A percentile compares a stretch with the other conserved stretches of the same genome.
phyloP scores from a whole-genome alignment of 768 basidiomycete species.

The Trametes cingulata region DNA sequence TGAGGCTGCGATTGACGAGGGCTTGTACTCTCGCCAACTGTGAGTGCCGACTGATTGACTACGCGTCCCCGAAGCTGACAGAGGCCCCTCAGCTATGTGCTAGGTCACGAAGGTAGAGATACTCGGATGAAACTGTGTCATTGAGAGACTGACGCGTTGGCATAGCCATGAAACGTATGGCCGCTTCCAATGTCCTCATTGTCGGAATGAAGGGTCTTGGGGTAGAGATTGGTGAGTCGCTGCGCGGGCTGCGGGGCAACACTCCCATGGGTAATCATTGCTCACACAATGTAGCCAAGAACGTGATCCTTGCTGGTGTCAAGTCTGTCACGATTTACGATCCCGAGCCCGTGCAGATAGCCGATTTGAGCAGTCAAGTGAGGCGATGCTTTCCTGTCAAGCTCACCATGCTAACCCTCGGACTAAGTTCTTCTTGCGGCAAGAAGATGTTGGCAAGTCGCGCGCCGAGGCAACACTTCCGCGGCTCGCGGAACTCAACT shows the following conservation, averaged over 20 bases:
- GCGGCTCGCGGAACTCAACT: constrained; percentile 91
- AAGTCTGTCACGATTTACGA: constrained; percentile 97
- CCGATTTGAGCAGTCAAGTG: constrained; percentile 92
- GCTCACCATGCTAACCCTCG: not conserved
- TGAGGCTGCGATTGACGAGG: constrained; percentile 88
- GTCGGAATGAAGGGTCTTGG: constrained; percentile 92
- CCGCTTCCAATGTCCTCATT: constrained; percentile 90
- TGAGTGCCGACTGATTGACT: constrained; percentile 43
- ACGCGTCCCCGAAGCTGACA: constrained; percentile 9
- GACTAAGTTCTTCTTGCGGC: constrained; percentile 89
- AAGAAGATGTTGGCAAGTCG: constrained; percentile 84
- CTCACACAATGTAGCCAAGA: constrained; percentile 68
- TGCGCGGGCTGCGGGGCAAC: not conserved
- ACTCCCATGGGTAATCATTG: constrained; percentile 1
- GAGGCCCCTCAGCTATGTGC: constrained; percentile 68
- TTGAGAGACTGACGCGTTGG: constrained; percentile 21
- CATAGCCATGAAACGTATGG: constrained; percentile 99
- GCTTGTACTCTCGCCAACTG: constrained; percentile 92
- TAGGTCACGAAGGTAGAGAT: constrained; percentile 89
- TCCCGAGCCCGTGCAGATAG: constrained; percentile 82
- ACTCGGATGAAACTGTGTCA: not conserved
- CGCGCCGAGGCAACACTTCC: constrained; percentile 84
- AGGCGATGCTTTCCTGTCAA: constrained; percentile 4
- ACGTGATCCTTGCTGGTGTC: constrained; percentile 92
- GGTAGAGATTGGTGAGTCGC: constrained; percentile 80